phyloP scores from a whole-genome alignment of 75 land plant species.

The Larix kaempferi region DNA sequence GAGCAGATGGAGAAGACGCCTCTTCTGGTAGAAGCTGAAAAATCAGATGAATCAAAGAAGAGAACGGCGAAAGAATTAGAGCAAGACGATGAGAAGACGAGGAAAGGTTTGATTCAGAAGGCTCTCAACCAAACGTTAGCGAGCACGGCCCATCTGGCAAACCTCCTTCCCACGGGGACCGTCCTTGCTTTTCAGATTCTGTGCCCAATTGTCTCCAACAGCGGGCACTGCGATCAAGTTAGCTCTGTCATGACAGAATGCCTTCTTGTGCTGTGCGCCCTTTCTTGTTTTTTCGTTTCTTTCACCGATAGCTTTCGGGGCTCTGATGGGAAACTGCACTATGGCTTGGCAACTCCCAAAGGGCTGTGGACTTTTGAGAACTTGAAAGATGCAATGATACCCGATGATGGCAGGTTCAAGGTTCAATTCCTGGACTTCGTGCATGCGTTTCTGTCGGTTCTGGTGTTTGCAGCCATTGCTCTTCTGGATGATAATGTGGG shows the following conservation, averaged over 20 bases:
- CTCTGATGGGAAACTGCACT: slow-evolving; percentile 20
- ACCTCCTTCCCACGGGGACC: slow-evolving; percentile 73
- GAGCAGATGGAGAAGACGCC: too few relatives aligned
- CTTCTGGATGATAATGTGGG: slow-evolving; percentile 55
- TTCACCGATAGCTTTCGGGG: slow-evolving; percentile 34
- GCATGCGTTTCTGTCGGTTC: slow-evolving; percentile 31
- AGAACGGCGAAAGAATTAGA: too few relatives aligned
- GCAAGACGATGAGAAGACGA: too few relatives aligned
- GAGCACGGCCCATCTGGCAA: slow-evolving; percentile 37
- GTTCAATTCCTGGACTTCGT: slow-evolving; percentile 6
- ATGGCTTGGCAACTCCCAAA: slow-evolving; percentile 54
- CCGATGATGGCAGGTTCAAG: background rate
- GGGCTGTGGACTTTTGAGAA: slow-evolving; percentile 49
- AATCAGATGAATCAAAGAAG: too few relatives aligned
- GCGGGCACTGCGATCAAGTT: slow-evolving; percentile 38
- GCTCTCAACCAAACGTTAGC: background rate
- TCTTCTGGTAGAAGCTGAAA: too few relatives aligned
- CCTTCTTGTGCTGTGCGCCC: slow-evolving; percentile 32
- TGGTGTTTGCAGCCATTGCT: slow-evolving; percentile 60
- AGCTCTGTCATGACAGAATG: slow-evolving; percentile 32
- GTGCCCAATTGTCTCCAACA: slow-evolving; percentile 45
- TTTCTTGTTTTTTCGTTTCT: slow-evolving; percentile 35
- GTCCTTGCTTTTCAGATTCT: slow-evolving; percentile 68
- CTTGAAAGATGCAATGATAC: background rate
- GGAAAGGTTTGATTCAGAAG: too few relatives aligned